These are phyloP conservation scores for Durio zibethinus DNA, from an alignment of 345 rosid genomes.

Conservation along the genomic window DNA sequence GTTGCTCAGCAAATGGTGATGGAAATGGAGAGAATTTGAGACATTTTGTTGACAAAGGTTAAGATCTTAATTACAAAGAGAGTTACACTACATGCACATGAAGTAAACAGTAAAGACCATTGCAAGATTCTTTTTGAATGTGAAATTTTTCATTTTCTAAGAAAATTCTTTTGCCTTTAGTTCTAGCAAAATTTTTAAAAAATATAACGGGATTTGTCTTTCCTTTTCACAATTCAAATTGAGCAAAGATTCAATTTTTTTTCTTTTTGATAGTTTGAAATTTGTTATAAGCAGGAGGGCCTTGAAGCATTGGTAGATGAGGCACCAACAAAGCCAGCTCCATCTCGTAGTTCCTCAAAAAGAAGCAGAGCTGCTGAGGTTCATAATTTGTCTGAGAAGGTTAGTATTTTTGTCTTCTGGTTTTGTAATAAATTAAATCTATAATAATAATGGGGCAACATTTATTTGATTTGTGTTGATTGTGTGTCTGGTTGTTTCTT, in stretches of 20 bases:
- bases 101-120: background rate
- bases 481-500: background rate
- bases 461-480: background rate
- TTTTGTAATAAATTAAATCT: background rate
- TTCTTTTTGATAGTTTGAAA: background rate
- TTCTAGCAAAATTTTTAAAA: background rate
- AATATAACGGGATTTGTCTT: no score
- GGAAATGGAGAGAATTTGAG: background rate
- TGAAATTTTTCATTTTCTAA: background rate
- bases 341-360: slow-evolving; percentile 63
- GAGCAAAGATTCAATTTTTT: background rate
- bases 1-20: slow-evolving; percentile 11
- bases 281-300: slow-evolving; percentile 46
- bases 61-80: background rate
- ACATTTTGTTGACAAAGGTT: background rate
- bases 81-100: background rate
- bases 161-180: background rate
- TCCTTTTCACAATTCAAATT: background rate
- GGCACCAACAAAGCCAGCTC: slow-evolving; percentile 40
- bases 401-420: slow-evolving; percentile 19
- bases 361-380: slow-evolving; percentile 96
- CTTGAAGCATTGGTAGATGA: slow-evolving; percentile 59
- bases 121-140: background rate
- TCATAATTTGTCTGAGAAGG: slow-evolving; percentile 98
- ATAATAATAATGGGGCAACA: background rate